Evolutionary conservation across 2,329 filamentous ascomycete species (phyloP).

Genomic region (Pseudomassariella vexata): DNA sequence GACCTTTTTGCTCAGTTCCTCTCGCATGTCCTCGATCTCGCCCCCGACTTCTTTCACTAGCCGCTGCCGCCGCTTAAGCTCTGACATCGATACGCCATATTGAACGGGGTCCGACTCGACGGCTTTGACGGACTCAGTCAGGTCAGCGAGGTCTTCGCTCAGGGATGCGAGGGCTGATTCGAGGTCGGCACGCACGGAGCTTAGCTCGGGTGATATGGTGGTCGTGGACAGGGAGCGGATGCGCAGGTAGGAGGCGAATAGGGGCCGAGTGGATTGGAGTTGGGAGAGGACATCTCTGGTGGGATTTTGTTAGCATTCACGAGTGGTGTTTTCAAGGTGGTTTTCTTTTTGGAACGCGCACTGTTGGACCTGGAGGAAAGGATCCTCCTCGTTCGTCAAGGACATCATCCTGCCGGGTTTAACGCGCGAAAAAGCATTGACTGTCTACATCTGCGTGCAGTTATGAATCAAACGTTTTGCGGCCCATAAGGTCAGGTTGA

Average conservation of each 20-base stretch:
- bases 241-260: slow-evolving; percentile 92
- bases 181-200: slow-evolving; percentile 68
- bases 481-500: too few relatives aligned
- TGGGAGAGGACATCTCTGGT: slow-evolving; percentile 80
- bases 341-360: slow-evolving; percentile 26
- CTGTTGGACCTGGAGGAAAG: slow-evolving; percentile 69
- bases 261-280: slow-evolving; percentile 71
- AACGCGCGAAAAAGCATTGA: too few relatives aligned
- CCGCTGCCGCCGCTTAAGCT: slow-evolving; percentile 72
- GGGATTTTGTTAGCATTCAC: background rate
- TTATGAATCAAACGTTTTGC: too few relatives aligned
- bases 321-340: slow-evolving; percentile 5
- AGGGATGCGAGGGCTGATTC: slow-evolving; percentile 60
- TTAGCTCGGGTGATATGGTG: slow-evolving; percentile 74
- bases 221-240: slow-evolving; percentile 60
- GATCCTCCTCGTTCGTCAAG: slow-evolving; percentile 61
- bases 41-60: slow-evolving; percentile 85
- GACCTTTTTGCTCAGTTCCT: slow-evolving; percentile 61
- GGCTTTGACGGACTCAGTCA: slow-evolving; percentile 79
- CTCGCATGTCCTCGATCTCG: slow-evolving; percentile 84
- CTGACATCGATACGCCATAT: slow-evolving; percentile 78
- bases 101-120: slow-evolving; percentile 82
- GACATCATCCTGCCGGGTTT: slow-evolving; percentile 53
- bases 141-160: slow-evolving; percentile 80
- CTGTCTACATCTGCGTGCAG: slow-evolving; percentile 18